Evolutionary conservation across 2,329 filamentous ascomycete genomes (phyloP).

Genomic region (Arthrocladium fulminans): DNA sequence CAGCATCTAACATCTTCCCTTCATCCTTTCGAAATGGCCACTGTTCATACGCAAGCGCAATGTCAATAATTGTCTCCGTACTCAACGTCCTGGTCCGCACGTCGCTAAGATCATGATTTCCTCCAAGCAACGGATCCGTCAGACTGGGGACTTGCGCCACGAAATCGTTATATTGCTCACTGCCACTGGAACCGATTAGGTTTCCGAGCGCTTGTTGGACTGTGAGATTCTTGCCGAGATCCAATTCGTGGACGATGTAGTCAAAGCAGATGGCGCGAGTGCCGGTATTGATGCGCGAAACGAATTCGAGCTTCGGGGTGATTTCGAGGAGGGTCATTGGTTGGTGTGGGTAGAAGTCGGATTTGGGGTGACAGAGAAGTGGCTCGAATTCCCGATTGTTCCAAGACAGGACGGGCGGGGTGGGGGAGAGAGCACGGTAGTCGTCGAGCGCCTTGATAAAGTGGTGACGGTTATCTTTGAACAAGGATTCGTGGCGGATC

Average conservation of each 20-base stretch:
- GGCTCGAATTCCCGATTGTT: constrained; percentile 18
- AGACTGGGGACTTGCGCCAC: constrained; percentile 16
- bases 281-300: constrained; percentile 39
- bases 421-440: constrained; percentile 15
- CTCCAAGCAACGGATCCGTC: constrained; percentile 17
- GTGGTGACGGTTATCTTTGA: constrained; percentile 12
- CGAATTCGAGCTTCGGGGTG: constrained; percentile 48
- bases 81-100: constrained; percentile 18
- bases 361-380: constrained; percentile 12
- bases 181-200: constrained; percentile 13
- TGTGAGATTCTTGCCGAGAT: constrained; percentile 6
- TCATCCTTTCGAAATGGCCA: constrained; percentile 19
- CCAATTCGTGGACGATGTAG: constrained; percentile 10
- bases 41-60: constrained; percentile 20
- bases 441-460: constrained; percentile 21
- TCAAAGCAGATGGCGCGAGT: constrained; percentile 19
- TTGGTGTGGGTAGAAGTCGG: constrained; percentile 16
- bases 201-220: constrained; percentile 10
- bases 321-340: constrained; percentile 38
- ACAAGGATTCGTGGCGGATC: neutral
- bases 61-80: constrained; percentile 16
- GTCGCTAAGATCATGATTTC: constrained; percentile 16
- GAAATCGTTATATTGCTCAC: constrained; percentile 16
- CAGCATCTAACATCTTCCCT: constrained; percentile 13
- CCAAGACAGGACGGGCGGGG: constrained; percentile 17